Conservation (phyloP, 306 rosid species). For the Quercus variabilis region DNA sequence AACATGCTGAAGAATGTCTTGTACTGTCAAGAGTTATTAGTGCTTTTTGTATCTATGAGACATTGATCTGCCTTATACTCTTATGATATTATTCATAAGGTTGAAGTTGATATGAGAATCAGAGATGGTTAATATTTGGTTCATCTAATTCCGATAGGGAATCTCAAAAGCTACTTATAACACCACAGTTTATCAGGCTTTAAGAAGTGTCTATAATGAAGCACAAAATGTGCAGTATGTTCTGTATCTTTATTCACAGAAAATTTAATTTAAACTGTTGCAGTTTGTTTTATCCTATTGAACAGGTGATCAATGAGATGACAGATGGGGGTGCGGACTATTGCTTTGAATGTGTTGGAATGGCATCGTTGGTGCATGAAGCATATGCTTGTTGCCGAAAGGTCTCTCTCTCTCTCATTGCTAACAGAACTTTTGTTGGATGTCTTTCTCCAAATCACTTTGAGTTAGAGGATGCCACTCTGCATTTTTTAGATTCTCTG, state of each 20-base stretch:
- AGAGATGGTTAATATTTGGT: not conserved
- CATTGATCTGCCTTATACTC: not conserved
- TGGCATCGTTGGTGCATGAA: conserved; percentile 64
- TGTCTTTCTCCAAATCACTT: not conserved
- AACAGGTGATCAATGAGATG: conserved; percentile 55
- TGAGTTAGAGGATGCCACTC: not conserved
- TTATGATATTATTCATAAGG: not conserved
- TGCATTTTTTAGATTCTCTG: not conserved
- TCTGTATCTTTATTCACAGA: not conserved
- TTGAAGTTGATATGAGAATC: not conserved
- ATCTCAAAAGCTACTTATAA: too few species aligned
- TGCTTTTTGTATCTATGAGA: not conserved
- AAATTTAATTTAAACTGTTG: too few species aligned
- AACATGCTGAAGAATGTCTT: not conserved
- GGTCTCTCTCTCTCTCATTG: conserved; percentile 34
- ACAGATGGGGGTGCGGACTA: conserved; percentile 78
- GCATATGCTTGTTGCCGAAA: conserved; percentile 77
- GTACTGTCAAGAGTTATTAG: not conserved
- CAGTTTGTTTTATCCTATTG: not conserved
- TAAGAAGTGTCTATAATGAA: not conserved
- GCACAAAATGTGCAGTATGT: not conserved
- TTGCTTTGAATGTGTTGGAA: conserved; percentile 88
- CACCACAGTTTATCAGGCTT: too few species aligned
- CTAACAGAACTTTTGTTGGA: not conserved
- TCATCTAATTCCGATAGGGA: not conserved